Evolutionary conservation across 2,329 filamentous ascomycete species (phyloP).

Genomic region (Pyricularia grisea): DNA sequence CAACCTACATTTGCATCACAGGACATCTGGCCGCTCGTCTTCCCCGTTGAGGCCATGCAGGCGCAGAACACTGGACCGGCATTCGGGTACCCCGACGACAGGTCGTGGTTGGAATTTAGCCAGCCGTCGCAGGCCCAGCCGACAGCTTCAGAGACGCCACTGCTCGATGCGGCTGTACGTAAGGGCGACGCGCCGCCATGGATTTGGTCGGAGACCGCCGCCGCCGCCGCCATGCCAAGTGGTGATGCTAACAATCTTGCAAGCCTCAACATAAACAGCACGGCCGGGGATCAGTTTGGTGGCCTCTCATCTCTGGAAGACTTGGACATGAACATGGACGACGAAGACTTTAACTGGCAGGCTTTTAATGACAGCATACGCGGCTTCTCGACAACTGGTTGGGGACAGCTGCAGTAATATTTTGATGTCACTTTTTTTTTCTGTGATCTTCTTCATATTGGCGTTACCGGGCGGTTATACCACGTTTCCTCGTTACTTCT

Average conservation of each 20-base stretch:
- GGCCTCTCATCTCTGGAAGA: slow-evolving; percentile 16
- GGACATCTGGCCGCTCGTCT: slow-evolving; percentile 22
- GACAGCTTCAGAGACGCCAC: slow-evolving; percentile 8
- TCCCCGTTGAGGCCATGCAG: background rate
- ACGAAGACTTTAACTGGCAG: slow-evolving; percentile 26
- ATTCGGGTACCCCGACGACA: background rate
- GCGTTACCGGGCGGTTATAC: background rate
- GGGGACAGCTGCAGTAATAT: background rate
- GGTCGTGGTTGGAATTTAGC: background rate
- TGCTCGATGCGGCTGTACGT: slow-evolving; percentile 28
- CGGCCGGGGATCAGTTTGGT: background rate
- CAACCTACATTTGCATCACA: slow-evolving; percentile 24
- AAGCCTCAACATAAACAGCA: background rate
- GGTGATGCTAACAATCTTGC: background rate
- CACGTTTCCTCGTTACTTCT: background rate
- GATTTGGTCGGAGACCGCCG: slow-evolving; percentile 21
- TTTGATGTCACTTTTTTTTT: background rate
- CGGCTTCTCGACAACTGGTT: slow-evolving; percentile 9
- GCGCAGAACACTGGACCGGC: background rate
- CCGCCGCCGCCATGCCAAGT: background rate
- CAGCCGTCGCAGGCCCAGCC: background rate
- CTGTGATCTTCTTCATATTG: background rate
- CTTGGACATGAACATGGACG: slow-evolving; percentile 24
- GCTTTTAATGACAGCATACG: slow-evolving; percentile 24
- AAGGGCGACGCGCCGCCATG: slow-evolving; percentile 43